Evolutionary conservation across 805 yeast genomes (phyloP).

Genomic region (Saccharomycopsis schoenii): DNA sequence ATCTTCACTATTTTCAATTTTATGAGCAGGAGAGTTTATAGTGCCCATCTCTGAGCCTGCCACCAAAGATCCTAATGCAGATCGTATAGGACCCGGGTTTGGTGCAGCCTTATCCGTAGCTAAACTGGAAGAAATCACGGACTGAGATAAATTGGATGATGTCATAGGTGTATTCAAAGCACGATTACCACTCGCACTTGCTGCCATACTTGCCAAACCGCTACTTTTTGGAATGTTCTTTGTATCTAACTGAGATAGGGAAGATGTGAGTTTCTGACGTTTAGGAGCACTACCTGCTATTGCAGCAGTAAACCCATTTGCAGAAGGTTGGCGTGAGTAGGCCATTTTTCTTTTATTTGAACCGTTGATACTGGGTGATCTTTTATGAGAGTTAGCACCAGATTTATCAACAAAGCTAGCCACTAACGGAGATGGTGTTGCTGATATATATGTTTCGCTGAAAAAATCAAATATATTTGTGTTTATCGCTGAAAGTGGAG

Average conservation of each 20-base stretch:
- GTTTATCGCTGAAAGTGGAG: background rate
- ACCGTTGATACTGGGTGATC: background rate
- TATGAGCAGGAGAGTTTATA: constrained; percentile 4
- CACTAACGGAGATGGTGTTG: background rate
- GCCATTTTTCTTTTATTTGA: background rate
- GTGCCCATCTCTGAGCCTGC: background rate
- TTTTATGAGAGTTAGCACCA: background rate
- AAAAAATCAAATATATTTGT: background rate
- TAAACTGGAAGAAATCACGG: background rate
- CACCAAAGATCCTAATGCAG: background rate
- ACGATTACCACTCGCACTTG: background rate
- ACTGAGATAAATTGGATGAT: background rate
- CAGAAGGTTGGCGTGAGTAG: background rate
- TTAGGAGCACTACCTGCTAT: background rate
- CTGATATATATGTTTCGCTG: background rate
- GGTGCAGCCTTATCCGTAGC: background rate
- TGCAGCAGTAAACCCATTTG: background rate
- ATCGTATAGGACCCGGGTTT: background rate
- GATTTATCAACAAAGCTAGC: background rate
- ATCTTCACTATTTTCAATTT: constrained; percentile 14
- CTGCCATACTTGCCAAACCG: background rate
- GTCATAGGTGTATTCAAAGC: background rate
- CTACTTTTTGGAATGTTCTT: background rate
- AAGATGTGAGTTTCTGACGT: constrained; percentile 1
- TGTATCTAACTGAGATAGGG: background rate